Percentiles rank a stretch among this genome's conserved stretches.
phyloP scores from a whole-genome alignment of 208 protist genomes.

The Leishmania tarentolae region DNA sequence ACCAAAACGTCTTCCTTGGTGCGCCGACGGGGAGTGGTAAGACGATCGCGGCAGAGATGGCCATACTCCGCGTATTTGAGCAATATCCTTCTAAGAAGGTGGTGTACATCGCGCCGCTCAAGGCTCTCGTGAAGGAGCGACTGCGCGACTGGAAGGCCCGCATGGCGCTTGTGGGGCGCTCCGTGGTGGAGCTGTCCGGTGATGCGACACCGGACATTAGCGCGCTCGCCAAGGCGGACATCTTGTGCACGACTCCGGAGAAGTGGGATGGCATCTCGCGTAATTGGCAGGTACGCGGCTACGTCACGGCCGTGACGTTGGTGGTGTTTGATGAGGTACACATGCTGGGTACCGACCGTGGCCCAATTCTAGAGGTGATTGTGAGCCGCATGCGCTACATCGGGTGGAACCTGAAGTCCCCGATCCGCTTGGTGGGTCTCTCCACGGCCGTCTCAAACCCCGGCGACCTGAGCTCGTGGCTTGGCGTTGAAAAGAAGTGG shows the following conservation, averaged over 20 bases:
- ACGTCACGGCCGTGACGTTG: conserved; percentile 95
- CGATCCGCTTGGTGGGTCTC: conserved; percentile 98
- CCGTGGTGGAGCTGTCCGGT: conserved; percentile 98
- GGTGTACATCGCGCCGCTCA: conserved; percentile 99
- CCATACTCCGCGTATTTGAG: conserved; percentile 96
- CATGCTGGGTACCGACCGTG: conserved; percentile 98
- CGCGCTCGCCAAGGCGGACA: conserved; percentile 93
- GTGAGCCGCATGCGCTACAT: conserved; percentile 99
- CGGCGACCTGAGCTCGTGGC: conserved; percentile 97
- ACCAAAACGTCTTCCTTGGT: conserved; percentile 98
- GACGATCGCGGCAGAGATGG: conserved; percentile 98
- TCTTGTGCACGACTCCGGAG: conserved; percentile 99
- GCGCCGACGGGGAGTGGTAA: conserved; percentile 99
- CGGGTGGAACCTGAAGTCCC: conserved; percentile 87
- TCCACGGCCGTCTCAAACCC: conserved; percentile 99
- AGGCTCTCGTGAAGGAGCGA: conserved; percentile 99
- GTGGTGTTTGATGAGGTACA: conserved; percentile 99
- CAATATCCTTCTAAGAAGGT: conserved; percentile 91
- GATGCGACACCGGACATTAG: conserved; percentile 95
- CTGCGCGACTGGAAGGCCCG: conserved; percentile 97
- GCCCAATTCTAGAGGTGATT: conserved; percentile 99
- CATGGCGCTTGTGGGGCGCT: conserved; percentile 93
- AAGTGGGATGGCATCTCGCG: conserved; percentile 99
- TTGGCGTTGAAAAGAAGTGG: conserved; percentile 94
- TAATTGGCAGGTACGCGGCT: conserved; percentile 97